Percentiles rank a stretch among this genome's conserved stretches.
These are phyloP conservation scores for Calonectria multiphialidica DNA, from an alignment of 2,329 filamentous ascomycete genomes.

Conservation along the genomic window DNA sequence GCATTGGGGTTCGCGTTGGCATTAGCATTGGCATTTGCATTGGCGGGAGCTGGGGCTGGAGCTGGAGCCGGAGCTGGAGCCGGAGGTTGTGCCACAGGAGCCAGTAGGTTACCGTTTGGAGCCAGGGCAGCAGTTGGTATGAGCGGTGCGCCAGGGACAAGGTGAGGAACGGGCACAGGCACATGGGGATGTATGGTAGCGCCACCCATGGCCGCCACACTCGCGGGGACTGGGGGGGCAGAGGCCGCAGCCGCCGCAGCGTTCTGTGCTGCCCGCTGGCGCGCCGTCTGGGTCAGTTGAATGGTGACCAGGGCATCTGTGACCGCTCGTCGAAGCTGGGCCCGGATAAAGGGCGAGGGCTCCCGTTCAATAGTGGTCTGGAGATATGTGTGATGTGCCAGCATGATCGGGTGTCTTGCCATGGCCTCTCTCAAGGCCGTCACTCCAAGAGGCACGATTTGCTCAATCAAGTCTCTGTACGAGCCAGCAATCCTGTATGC, in stretches of 20 bases:
- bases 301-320: constrained; percentile 58
- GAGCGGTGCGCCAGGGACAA: not conserved
- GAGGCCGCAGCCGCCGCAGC: not conserved
- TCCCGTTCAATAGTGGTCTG: constrained; percentile 65
- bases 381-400: constrained; percentile 61
- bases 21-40: constrained; percentile 14
- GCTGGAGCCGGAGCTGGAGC: not conserved
- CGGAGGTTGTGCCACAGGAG: constrained; percentile 24
- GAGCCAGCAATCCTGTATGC: constrained; percentile 52
- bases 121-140: not conserved
- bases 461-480: constrained; percentile 66
- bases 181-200: constrained; percentile 1
- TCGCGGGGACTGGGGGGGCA: not conserved
- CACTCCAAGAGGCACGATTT: constrained; percentile 63
- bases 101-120: not conserved
- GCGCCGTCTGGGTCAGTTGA: constrained; percentile 57
- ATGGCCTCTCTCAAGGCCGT: constrained; percentile 60
- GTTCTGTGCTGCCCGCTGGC: constrained; percentile 34
- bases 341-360: constrained; percentile 59
- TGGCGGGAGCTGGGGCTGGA: too few relatives aligned
- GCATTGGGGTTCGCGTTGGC: constrained; percentile 1
- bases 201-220: constrained; percentile 10
- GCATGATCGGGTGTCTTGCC: constrained; percentile 59
- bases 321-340: constrained; percentile 64
- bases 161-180: not conserved